These are phyloP conservation scores for Plasmodium knowlesi DNA, from an alignment of 169 alveolate genomes.

Conservation along the genomic window DNA sequence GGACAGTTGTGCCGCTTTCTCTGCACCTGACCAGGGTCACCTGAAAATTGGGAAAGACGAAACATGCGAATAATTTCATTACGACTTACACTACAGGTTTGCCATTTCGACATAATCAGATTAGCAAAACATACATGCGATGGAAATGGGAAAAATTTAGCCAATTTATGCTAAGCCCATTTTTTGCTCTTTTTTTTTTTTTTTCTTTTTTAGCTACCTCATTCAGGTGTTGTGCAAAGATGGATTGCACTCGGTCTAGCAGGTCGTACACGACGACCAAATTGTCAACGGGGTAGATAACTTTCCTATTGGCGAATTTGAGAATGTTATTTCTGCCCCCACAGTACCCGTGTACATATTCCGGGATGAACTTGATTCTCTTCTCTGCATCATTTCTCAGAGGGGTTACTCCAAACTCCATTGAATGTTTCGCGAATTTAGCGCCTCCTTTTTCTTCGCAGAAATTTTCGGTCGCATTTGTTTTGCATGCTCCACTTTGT, in stretches of 20 bases:
- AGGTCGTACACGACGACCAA: constrained; percentile 53
- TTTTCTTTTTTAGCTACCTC: background rate
- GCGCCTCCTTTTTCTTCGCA: constrained; percentile 8
- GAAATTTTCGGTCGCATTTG: background rate
- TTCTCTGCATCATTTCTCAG: background rate
- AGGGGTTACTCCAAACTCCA: background rate
- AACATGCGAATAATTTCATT: background rate
- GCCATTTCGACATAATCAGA: background rate
- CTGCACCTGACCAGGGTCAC: constrained; percentile 41
- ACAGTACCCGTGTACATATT: constrained; percentile 45
- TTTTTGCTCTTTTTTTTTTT: background rate
- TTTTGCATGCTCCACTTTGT: constrained; percentile 12
- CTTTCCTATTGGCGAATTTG: constrained; percentile 25
- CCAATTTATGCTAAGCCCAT: background rate
- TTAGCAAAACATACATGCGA: background rate
- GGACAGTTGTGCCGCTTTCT: constrained; percentile 12
- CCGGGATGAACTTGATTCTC: constrained; percentile 12
- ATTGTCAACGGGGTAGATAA: constrained; percentile 28
- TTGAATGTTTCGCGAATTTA: background rate
- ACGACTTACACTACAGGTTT: background rate
- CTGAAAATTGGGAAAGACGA: constrained; percentile 16
- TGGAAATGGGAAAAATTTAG: background rate
- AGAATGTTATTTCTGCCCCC: constrained; percentile 32
- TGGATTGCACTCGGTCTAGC: constrained; percentile 11
- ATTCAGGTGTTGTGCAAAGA: constrained; percentile 46